Evolutionary conservation across 2,329 filamentous ascomycete species (phyloP), one percentile per base, ranked within the genome.

Genomic region (Penicillium glabrum): DNA sequence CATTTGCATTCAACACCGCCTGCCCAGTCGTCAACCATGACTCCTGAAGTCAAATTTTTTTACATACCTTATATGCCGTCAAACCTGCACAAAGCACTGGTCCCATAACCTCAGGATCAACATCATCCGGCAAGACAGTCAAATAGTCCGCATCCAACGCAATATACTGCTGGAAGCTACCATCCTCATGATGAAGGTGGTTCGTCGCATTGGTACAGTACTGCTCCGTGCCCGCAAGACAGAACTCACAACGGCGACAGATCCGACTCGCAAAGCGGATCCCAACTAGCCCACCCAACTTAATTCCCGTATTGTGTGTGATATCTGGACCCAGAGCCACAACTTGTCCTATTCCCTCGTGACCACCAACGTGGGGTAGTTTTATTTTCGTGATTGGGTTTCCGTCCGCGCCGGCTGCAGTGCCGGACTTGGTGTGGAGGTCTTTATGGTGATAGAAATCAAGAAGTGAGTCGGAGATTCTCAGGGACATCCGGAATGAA

Each of bases 141-240:
- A 79, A 58, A 52, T 79, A 77, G 41, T 76, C 74, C 33, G 75
- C 75, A 63, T 79, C 76, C n/a, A 79, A 67, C 5, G 70, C 72
- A 53, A 79, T 75, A 56, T 77, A 79, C 65, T 79, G 67, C 59
- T 79, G 77, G 49, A 79, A 80, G 46, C 74, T 75, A 0, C 78
- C 78, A 57, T 79, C 77, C 51, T 79, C 77, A 54, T 79, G 77
- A 59, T 78, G 76, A 45, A 79, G 63, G 64, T 79, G 77, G 44
- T 79, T 79, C 9, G 75, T 79, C 33, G 73, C 69, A 35, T 74
- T 72, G 27, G 68, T 56, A 45, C 77, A 79, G 57, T 78, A 72
- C 66, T 76, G 75, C 54, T 77, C 77, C 39, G 58, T 69, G 5
- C 72, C 75, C 0, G 72, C 71, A n/a, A 75, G 67, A 57, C 77